These are phyloP conservation scores for Pogostemon cablin DNA, from an alignment of 257 asterid species.

Conservation along the genomic window DNA sequence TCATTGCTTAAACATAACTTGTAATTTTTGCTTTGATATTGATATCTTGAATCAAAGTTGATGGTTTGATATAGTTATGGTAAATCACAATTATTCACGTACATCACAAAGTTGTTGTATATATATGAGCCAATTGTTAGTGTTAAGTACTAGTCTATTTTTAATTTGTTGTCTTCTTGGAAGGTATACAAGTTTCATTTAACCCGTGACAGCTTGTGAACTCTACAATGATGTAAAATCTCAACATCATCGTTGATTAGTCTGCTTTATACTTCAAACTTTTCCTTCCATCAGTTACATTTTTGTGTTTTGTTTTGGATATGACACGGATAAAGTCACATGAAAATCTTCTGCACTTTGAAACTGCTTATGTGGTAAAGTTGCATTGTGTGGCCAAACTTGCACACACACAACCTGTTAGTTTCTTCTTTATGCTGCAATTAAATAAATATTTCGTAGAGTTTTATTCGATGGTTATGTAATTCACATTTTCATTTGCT, in stretches of 20 bases:
- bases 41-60: no score
- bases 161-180: conserved; percentile 37
- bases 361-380: conserved; percentile 98
- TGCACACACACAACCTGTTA: conserved; percentile 82
- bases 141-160: no score
- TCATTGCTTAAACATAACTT: no score
- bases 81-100: no score
- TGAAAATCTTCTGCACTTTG: conserved; percentile 91
- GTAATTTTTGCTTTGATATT: no score
- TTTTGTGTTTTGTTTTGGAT: conserved; percentile 28
- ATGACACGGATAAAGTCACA: conserved; percentile 84
- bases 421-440: conserved; percentile 44
- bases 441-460: conserved; percentile 19
- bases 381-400: conserved; percentile 93
- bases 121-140: no score
- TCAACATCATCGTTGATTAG: conserved; percentile 13
- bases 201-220: conserved; percentile 92
- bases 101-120: no score
- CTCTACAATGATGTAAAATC: conserved; percentile 84
- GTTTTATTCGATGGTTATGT: conserved; percentile 16
- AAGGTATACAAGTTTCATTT: conserved; percentile 97
- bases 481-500: conserved; percentile 36
- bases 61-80: no score
- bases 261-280: conserved; percentile 3
- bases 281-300: background rate